A percentile compares a stretch with the other conserved stretches of the same genome.
phyloP scores from a whole-genome alignment of 768 basidiomycete species.

The Boletus edulis region DNA sequence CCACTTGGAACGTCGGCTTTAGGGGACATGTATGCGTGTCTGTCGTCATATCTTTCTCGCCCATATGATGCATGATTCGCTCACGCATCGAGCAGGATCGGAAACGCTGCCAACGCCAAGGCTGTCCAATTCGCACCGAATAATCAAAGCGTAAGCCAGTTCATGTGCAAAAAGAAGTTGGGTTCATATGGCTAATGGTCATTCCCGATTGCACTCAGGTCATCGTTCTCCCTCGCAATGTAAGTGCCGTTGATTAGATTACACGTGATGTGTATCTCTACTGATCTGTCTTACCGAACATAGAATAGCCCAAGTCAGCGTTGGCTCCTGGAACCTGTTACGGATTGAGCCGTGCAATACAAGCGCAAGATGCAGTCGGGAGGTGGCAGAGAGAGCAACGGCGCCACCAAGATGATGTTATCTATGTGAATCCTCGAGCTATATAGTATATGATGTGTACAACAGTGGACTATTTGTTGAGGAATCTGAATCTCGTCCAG shows the following conservation, averaged over 20 bases:
- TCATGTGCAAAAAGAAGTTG: background rate
- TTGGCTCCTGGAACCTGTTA: background rate
- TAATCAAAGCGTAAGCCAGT: background rate
- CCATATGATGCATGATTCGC: background rate
- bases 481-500: too few species aligned
- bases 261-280: background rate
- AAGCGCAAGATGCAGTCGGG: too few species aligned
- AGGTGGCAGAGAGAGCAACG: too few species aligned
- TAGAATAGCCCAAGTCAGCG: background rate
- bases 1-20: slow-evolving; percentile 6
- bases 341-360: background rate
- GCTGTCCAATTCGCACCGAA: background rate
- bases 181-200: background rate
- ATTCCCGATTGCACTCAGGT: background rate
- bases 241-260: background rate
- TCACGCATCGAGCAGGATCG: background rate
- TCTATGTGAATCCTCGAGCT: too few species aligned
- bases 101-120: slow-evolving; percentile 1
- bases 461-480: too few species aligned
- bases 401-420: too few species aligned
- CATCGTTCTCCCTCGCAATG: background rate
- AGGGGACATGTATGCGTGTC: slow-evolving; percentile 3
- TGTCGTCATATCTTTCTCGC: background rate
- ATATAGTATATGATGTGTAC: too few species aligned
- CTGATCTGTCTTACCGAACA: background rate